These are phyloP conservation scores for Ocimum tenuiflorum DNA, from an alignment of 257 asterid species.

Conservation along the genomic window DNA sequence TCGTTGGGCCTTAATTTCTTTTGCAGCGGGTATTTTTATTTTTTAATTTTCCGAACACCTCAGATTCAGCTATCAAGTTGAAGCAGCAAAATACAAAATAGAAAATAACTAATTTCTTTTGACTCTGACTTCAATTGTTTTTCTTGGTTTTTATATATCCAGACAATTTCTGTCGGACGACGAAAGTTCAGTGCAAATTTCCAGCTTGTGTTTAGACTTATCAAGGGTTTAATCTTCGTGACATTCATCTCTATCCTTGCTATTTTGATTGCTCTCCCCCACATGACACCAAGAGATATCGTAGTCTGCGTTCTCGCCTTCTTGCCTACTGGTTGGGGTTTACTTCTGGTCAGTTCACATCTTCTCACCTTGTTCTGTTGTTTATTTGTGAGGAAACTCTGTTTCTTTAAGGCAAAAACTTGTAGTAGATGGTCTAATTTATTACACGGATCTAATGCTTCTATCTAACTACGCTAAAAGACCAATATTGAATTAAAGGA, in stretches of 20 bases:
- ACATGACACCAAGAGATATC: constrained; percentile 68
- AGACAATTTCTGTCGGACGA: constrained; percentile 92
- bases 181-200: constrained; percentile 84
- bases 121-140: not conserved
- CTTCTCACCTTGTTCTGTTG: not conserved
- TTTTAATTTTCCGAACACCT: not conserved
- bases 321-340: constrained; percentile 98
- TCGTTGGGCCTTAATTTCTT: not conserved
- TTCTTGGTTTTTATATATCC: constrained; percentile 16
- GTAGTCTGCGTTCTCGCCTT: constrained; percentile 82
- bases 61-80: not conserved
- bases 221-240: constrained; percentile 88
- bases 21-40: not conserved
- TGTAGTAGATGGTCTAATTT: no score
- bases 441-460: no score
- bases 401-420: no score
- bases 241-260: constrained; percentile 70
- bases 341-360: constrained; percentile 64
- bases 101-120: no score
- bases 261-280: constrained; percentile 61
- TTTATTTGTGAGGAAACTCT: no score
- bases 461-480: no score
- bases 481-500: no score
- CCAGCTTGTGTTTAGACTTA: constrained; percentile 84
- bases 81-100: not conserved